Base-by-base conservation (phyloP, 2,329 filamentous ascomycete genomes). In the Pyricularia sp. region DNA sequence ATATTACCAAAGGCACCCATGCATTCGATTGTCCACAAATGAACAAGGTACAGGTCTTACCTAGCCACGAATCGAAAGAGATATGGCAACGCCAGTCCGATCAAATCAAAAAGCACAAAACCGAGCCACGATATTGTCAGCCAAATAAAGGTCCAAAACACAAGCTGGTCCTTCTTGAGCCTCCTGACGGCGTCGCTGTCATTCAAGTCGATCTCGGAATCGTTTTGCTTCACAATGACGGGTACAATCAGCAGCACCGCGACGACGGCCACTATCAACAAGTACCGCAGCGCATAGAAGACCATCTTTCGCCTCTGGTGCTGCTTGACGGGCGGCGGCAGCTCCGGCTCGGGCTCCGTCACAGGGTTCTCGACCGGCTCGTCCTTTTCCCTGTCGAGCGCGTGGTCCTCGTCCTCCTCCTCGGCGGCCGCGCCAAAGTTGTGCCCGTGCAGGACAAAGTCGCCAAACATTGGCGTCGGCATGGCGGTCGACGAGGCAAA, bases 31-130 rank as follows among this genome's bases (percentile, higher is more conserved):
- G 17, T 9, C n/a, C 23, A n/a, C 23, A 59, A n/a, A 23, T 12
- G 59, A 3, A 9, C 10, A 11, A 9, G 1, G 9, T 11, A 11
- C n/a, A 30, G 30, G 4, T 7, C 72, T 28, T 33, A 74, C 73
- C 74, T 71, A 1, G 73, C 72, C n/a, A 74, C 64, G 14, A 75
- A 71, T n/a, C 74, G 64, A 50, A 75, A 76, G 11, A 74, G 31
- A 61, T 75, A 75, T 0, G 74, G 74, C 4, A 76, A 28, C 9
- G 69, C 70, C 1, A 71, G 70, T 1, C 71, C 74, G 25, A 75
- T 3, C 3, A 70, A 36, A 25, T 72, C 74, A 4, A 68, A 72
- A 4, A 70, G 9, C 4, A 73, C 72, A 3, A 73, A 69, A 12
- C 69, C 71, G 1, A 75, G 11, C 74, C 74, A 75, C 7, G 73